Evolutionary conservation across 1,284 basidiomycete genomes (phyloP).

Genomic region (Omphalotus olearius): DNA sequence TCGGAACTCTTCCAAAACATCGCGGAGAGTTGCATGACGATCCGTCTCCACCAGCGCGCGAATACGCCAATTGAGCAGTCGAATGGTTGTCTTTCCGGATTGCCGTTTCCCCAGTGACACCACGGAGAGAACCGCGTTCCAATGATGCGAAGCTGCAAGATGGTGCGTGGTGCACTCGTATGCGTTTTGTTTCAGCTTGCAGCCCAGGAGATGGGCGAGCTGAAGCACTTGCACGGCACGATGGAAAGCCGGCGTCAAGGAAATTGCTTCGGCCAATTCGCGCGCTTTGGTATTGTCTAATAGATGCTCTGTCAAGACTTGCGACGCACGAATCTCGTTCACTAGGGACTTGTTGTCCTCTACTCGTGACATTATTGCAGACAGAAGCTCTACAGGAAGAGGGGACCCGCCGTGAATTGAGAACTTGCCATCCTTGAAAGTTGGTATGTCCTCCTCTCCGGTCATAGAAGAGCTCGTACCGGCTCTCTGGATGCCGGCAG

Average conservation of each 20-base stretch:
- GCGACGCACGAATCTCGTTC: conserved; percentile 22
- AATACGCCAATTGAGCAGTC: conserved; percentile 65
- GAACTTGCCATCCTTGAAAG: conserved; percentile 7
- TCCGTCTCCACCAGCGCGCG: conserved; percentile 52
- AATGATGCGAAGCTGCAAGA: conserved; percentile 41
- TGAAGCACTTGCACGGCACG: conserved; percentile 40
- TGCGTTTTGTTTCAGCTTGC: conserved; percentile 42
- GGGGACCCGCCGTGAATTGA: background rate
- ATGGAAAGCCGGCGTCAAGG: conserved; percentile 28
- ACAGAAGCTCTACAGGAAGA: conserved; percentile 18
- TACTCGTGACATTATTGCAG: conserved; percentile 19
- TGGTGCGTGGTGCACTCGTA: conserved; percentile 55
- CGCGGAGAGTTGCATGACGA: conserved; percentile 41
- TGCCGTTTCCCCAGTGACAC: conserved; percentile 43
- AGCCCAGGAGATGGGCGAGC: conserved; percentile 46
- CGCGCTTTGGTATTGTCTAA: conserved; percentile 35
- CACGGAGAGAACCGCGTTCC: conserved; percentile 45
- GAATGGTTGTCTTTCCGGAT: conserved; percentile 42
- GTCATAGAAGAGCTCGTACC: conserved; percentile 3
- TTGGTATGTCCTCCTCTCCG: background rate
- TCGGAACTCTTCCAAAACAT: conserved; percentile 47
- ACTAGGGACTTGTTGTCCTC: conserved; percentile 22
- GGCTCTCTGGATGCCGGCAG: conserved; percentile 9
- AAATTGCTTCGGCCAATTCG: conserved; percentile 40
- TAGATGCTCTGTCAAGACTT: conserved; percentile 27